Percentiles rank a stretch among this genome's conserved stretches.
These are phyloP conservation scores for Ogataea thermomethanolica DNA, from an alignment of 805 yeast species.

Conservation along the genomic window DNA sequence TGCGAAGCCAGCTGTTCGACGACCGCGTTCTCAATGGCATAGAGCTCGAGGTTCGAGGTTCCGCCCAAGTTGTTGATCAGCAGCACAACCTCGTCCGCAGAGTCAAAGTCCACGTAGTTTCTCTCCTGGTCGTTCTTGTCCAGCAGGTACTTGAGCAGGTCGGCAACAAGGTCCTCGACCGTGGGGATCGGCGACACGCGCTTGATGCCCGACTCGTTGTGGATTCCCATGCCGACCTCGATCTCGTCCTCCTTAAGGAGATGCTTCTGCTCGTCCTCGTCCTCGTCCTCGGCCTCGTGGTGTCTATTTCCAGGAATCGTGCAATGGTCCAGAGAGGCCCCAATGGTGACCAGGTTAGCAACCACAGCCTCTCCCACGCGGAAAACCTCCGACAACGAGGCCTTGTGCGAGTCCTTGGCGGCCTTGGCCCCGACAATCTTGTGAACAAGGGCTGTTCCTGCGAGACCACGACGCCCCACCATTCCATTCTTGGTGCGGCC, in stretches of 20 bases:
- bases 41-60: slow-evolving; percentile 73
- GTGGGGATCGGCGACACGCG: slow-evolving; percentile 65
- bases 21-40: slow-evolving; percentile 65
- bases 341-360: slow-evolving; percentile 74
- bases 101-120: slow-evolving; percentile 67
- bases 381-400: slow-evolving; percentile 50
- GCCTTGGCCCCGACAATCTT: slow-evolving; percentile 73
- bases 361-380: slow-evolving; percentile 59
- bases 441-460: slow-evolving; percentile 87
- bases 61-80: slow-evolving; percentile 89
- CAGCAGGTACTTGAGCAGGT: slow-evolving; percentile 59
- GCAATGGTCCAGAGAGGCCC: slow-evolving; percentile 86
- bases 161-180: slow-evolving; percentile 54
- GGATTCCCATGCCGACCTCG: slow-evolving; percentile 95
- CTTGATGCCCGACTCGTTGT: slow-evolving; percentile 86
- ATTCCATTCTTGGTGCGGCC: slow-evolving; percentile 85
- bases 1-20: slow-evolving; percentile 47
- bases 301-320: slow-evolving; percentile 77
- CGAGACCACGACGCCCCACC: slow-evolving; percentile 93
- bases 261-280: slow-evolving; percentile 36
- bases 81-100: slow-evolving; percentile 59
- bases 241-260: slow-evolving; percentile 58
- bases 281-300: slow-evolving; percentile 40
- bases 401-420: slow-evolving; percentile 27
- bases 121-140: slow-evolving; percentile 70